A percentile compares a stretch with the other conserved stretches of the same genome.
Evolutionary conservation across 2,329 filamentous ascomycete genomes (phyloP).

Genomic region (Metarhizium robertsii): DNA sequence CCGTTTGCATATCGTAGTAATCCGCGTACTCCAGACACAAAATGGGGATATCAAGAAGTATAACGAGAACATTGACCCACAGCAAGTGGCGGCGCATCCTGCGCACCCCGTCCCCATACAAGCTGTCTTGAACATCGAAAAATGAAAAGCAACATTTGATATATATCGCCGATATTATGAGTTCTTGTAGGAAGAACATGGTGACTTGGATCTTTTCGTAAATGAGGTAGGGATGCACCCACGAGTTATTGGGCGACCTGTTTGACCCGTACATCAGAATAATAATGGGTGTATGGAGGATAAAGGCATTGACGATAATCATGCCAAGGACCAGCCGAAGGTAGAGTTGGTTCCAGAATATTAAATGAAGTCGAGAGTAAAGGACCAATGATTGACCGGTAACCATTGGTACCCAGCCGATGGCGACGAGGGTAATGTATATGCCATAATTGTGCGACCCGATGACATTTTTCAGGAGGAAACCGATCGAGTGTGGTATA

Average conservation of each 20-base stretch:
- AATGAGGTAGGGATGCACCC: conserved; percentile 24
- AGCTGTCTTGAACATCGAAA: conserved; percentile 26
- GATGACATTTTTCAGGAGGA: conserved; percentile 30
- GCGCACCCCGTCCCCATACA: conserved; percentile 14
- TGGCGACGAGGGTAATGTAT: conserved; percentile 13
- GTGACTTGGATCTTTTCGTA: conserved; percentile 45
- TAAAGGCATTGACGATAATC: conserved; percentile 44
- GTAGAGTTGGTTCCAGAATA: conserved; percentile 38
- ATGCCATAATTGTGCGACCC: conserved; percentile 6
- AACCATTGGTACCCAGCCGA: conserved; percentile 35
- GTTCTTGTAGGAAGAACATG: conserved; percentile 44
- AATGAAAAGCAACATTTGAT: conserved; percentile 40
- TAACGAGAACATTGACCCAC: conserved; percentile 29
- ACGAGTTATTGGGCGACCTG: conserved; percentile 11
- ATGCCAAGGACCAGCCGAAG: conserved; percentile 42
- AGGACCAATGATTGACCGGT: conserved; percentile 51
- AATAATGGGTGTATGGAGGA: conserved; percentile 45
- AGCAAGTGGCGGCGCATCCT: conserved; percentile 25
- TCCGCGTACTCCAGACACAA: conserved; percentile 18
- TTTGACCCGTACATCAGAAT: conserved; percentile 46
- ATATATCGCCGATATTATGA: conserved; percentile 41
- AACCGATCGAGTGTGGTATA: conserved; percentile 30
- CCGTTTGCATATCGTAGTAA: conserved; percentile 19
- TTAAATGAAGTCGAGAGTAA: conserved; percentile 51
- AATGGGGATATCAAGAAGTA: conserved; percentile 30